Base-by-base conservation (phyloP, 192 early-diverging fungal species). In the Pilaira anomala region DNA sequence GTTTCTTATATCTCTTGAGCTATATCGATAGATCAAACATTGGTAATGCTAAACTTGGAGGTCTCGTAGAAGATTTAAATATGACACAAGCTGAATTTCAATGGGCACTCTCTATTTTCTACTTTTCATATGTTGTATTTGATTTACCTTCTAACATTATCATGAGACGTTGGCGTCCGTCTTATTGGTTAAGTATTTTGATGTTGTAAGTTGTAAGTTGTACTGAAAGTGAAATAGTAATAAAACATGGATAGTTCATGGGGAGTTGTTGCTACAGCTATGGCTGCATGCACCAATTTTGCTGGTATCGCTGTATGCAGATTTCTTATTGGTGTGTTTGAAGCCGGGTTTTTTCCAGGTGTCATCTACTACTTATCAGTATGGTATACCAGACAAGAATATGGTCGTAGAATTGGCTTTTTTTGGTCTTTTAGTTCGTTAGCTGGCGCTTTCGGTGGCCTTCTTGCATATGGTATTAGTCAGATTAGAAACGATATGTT, bases 91-190 rank as follows among this genome's bases (percentile, higher is more conserved):
- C 28, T 45, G 59, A 83, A 62, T 87, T 78, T 71, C 78, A 81
- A 48, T 81, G 81, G 80, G 56, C 76, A 41, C 41, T 90, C n/a
- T 82, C 85, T n/a, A 78, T 83, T 54, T 88, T 87, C 68, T 90
- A 86, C 60, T 65, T 88, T 62, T 81, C 80, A 65, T 80, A 77
- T 51, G 76, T 90, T 39, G 39, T 87, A 19, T 90, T 83, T 65
- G 88, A 90, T 68, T 68, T 90, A 16, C 89, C 89, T 21, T 85
- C 82, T 19, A 91, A 88, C 71, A 77, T 87, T 48, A 33, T 84
- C 18, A 70, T 88, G 50, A 83, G 64, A 22, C 64, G 64, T 26
- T 66, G 64, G 64, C 53, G 55, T 36, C 44, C 64, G 3, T 66
- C 64, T 36, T 21, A 16, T 18, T 66, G 64, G 64, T 44, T 66